Base-by-base conservation (phyloP, 164 flowering plant genomes). In the Litsea cubeba region DNA sequence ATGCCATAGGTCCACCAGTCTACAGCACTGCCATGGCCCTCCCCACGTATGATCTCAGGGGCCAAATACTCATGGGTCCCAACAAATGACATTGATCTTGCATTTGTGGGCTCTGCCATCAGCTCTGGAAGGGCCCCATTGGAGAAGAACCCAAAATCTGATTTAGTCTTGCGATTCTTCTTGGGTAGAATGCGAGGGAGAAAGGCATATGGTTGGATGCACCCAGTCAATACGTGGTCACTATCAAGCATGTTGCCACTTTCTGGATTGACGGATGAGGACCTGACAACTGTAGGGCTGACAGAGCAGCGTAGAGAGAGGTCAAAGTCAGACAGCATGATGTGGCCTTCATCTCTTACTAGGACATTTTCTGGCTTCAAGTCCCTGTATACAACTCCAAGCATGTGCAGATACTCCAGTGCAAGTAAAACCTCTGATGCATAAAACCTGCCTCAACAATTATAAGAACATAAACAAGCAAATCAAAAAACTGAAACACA, bases 1-100 rank as follows among this genome's bases (percentile, higher is more conserved):
- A 75, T 69, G 17, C 77, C 77, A 62, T 69, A 69, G 10, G 77
- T 75, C 73, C 77, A 69, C 77, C 77, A 75, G 32, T 75, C 77
- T 23, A 75, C 77, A 1, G 77, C 72, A 30, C 72, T 75, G 1
- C 77, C 77, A 69, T 75, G 77, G 28, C 73, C 73, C 58, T 69
- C 77, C 1, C 77, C 77, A 22, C 77, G 32, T n/a, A 75, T 75
- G 77, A 75, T 75, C 73, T 75, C 72, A n/a, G 73, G 73, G 12
- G 77, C 73, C 23, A 75, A 69, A 20, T 75, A 75, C 46, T 75
- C 73, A 17, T 75, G 77, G 62, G 73, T 75, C n/a, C 76, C 77
- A 22, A 75, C 72, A 51, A 75, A 75, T 10, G 77, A 70, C 77
- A 69, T 75, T 5, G 72, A 75, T 23, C 73, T 11, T 3, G 72